phyloP scores from a whole-genome alignment of 73 alveolate genomes.

The Paramecium pentaurelia region DNA sequence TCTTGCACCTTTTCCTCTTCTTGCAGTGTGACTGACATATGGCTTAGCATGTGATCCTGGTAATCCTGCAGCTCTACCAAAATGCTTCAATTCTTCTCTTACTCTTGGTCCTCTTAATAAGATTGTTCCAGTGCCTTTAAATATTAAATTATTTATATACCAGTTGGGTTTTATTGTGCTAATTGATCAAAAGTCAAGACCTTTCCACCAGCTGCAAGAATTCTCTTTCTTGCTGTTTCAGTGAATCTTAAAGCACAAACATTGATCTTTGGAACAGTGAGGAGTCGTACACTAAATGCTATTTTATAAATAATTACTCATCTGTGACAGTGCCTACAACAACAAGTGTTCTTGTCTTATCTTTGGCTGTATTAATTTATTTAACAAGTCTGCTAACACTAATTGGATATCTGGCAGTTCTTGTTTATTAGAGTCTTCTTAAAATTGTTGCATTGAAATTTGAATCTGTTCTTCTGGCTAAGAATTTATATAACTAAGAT shows the following conservation, averaged over 20 bases:
- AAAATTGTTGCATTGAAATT: constrained; percentile 88
- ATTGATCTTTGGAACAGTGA: constrained; percentile 89
- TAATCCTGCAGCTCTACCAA: constrained; percentile 95
- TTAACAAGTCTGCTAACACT: constrained; percentile 89
- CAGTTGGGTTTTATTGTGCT: constrained; percentile 89
- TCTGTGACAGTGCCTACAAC: constrained; percentile 96
- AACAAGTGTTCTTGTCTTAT: constrained; percentile 80
- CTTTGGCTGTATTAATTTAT: constrained; percentile 66
- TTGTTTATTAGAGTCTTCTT: constrained; percentile 86
- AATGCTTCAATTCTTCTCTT: constrained; percentile 95
- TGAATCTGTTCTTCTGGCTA: constrained; percentile 96
- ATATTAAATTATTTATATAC: constrained; percentile 42
- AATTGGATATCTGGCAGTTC: constrained; percentile 90
- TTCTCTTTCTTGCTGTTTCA: constrained; percentile 98
- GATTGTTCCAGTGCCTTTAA: constrained; percentile 81
- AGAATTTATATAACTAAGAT: constrained; percentile 89
- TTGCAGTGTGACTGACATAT: constrained; percentile 70
- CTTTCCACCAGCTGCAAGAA: constrained; percentile 93
- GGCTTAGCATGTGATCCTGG: constrained; percentile 75
- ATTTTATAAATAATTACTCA: constrained; percentile 50
- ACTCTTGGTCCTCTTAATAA: constrained; percentile 95
- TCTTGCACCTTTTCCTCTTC: constrained; percentile 73
- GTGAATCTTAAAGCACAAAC: constrained; percentile 96
- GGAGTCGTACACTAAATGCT: constrained; percentile 68
- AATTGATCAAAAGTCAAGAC: constrained; percentile 94